phyloP scores from a whole-genome alignment of 2,329 filamentous ascomycete species.

The Epichloe gansuensis region DNA sequence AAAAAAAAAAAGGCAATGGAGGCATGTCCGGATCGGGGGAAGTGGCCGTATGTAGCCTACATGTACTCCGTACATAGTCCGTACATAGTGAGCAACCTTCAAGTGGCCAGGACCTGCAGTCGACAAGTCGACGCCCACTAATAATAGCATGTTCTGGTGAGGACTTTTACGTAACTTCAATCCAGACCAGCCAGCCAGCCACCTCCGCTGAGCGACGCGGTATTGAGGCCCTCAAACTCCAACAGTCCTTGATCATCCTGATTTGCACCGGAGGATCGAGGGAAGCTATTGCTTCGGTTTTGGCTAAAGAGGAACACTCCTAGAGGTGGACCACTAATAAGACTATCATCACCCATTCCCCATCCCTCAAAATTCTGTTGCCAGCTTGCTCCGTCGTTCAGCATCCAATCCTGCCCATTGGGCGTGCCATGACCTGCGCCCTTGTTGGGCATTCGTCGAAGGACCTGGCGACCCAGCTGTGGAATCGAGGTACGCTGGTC shows the following conservation, averaged over 20 bases:
- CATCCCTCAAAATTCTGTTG: constrained; percentile 45
- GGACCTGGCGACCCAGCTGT: constrained; percentile 11
- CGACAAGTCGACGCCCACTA: neutral
- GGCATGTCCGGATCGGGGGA: neutral
- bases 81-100: neutral
- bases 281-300: constrained; percentile 8
- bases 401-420: constrained; percentile 43
- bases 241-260: constrained; percentile 12
- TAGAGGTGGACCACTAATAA: constrained; percentile 11
- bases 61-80: too few relatives aligned
- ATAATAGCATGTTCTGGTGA: neutral
- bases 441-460: neutral
- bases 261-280: constrained; percentile 1
- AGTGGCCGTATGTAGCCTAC: neutral
- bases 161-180: constrained; percentile 9
- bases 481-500: constrained; percentile 1
- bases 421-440: constrained; percentile 13
- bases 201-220: constrained; percentile 17
- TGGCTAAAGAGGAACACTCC: constrained; percentile 19
- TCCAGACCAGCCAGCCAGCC: constrained; percentile 26
- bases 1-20: neutral
- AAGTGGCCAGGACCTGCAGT: neutral
- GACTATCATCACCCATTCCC: constrained; percentile 22
- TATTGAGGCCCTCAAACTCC: constrained; percentile 19
- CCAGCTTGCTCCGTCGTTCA: constrained; percentile 44